phyloP scores from a whole-genome alignment of 1,284 basidiomycete genomes.

The Vanrija sp. region DNA sequence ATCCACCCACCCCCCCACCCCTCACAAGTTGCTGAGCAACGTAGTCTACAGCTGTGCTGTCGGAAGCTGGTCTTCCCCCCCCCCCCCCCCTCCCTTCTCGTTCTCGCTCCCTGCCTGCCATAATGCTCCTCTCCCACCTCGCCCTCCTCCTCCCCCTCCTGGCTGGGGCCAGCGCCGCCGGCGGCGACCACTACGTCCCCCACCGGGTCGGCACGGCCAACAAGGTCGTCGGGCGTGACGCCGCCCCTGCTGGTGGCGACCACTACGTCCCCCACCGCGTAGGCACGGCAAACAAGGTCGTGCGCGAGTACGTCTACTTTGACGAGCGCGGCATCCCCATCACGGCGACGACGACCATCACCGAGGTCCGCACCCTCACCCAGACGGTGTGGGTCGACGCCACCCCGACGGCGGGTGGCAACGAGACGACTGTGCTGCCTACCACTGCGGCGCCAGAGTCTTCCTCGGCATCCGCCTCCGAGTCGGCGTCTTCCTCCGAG shows the following conservation, averaged over 20 bases:
- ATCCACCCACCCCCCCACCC: slow-evolving; percentile 3
- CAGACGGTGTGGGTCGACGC: slow-evolving; percentile 42
- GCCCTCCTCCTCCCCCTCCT: slow-evolving; percentile 15
- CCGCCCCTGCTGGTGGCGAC: slow-evolving; percentile 5
- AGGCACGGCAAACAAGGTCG: neutral
- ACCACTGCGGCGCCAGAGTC: neutral
- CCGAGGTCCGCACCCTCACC: slow-evolving; percentile 39
- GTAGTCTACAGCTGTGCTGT: slow-evolving; percentile 11
- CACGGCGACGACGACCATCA: slow-evolving; percentile 44
- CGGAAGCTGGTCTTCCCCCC: slow-evolving; percentile 15
- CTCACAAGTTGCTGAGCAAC: slow-evolving; percentile 10
- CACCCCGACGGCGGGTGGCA: slow-evolving; percentile 9
- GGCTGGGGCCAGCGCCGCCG: slow-evolving; percentile 3
- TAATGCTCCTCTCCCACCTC: slow-evolving; percentile 9
- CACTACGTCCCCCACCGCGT: slow-evolving; percentile 11
- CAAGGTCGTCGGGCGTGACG: slow-evolving; percentile 1
- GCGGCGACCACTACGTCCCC: slow-evolving; percentile 17
- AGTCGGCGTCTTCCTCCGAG: neutral
- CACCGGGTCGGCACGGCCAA: slow-evolving; percentile 1
- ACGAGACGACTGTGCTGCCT: neutral
- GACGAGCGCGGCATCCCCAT: slow-evolving; percentile 42
- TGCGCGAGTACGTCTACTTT: slow-evolving; percentile 1
- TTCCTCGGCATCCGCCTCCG: neutral
- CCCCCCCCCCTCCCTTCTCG: neutral
- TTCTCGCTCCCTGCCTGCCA: neutral